These are phyloP conservation scores for Tetrapisispora phaffii DNA, from an alignment of 805 yeast species.

Conservation along the genomic window DNA sequence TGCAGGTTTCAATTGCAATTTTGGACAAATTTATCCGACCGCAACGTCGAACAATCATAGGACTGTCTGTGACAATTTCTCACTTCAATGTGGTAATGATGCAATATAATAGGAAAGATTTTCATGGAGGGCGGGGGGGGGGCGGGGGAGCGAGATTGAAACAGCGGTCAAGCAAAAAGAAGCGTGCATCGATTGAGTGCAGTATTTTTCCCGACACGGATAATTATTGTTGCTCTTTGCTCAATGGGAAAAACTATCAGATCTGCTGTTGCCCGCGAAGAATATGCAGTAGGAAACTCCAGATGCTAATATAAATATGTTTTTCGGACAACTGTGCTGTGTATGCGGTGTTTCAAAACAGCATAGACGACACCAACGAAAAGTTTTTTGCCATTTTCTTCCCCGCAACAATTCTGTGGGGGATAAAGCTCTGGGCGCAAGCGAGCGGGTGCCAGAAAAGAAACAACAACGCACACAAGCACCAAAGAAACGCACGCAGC, in stretches of 20 bases:
- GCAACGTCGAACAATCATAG: neutral
- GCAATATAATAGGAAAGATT: neutral
- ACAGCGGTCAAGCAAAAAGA: too few species aligned
- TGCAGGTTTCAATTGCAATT: too few species aligned
- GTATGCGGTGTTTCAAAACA: too few species aligned
- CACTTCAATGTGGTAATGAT: too few species aligned
- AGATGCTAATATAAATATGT: too few species aligned
- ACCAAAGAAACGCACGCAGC: neutral
- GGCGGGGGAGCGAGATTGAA: neutral
- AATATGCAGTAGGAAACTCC: neutral
- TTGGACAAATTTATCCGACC: neutral
- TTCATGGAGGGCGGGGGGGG: neutral
- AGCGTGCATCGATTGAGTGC: neutral
- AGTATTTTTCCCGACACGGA: neutral
- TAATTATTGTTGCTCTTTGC: neutral
- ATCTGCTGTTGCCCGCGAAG: neutral
- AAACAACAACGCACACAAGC: neutral
- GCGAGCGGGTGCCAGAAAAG: too few species aligned
- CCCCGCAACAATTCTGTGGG: neutral
- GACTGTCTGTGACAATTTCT: neutral
- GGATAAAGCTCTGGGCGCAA: neutral
- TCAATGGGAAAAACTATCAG: neutral
- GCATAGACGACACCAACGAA: too few species aligned
- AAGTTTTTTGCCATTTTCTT: neutral
- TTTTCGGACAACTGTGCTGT: neutral